A percentile compares a stretch with the other conserved stretches of the same genome.
Evolutionary conservation across 345 rosid genomes (phyloP).

Genomic region (Rubroshorea leprosula): DNA sequence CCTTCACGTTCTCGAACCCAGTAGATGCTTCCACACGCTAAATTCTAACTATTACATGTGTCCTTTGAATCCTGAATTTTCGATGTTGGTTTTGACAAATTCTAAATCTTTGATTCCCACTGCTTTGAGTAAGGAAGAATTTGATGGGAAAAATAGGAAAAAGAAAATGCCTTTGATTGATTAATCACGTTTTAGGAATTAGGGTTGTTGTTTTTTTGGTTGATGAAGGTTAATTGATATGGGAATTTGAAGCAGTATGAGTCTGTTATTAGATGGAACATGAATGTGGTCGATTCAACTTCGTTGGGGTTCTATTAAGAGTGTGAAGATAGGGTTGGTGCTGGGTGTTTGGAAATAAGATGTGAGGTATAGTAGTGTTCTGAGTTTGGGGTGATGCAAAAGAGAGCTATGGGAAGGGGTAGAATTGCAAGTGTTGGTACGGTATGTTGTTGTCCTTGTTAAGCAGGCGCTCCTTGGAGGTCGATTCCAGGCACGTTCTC

Average conservation of each 20-base stretch:
- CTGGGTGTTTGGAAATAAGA: background rate
- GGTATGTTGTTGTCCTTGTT: conserved; percentile 96
- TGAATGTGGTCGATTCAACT: conserved; percentile 4
- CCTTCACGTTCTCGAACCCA: conserved; percentile 37
- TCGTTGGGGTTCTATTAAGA: background rate
- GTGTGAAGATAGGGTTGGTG: background rate
- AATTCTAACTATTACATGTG: conserved; percentile 22
- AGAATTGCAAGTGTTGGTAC: conserved; percentile 41
- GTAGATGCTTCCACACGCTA: conserved; percentile 24
- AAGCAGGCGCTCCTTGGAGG: conserved; percentile 90
- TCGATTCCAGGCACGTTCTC: conserved; percentile 68
- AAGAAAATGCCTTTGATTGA: conserved; percentile 6
- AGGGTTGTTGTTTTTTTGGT: background rate
- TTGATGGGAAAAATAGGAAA: background rate
- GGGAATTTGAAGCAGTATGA: background rate
- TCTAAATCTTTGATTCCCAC: conserved; percentile 24
- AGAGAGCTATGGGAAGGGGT: conserved; percentile 65
- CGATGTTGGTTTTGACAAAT: conserved; percentile 32
- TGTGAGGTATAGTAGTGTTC: conserved; percentile 16
- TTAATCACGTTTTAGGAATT: conserved; percentile 7
- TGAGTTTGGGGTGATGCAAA: conserved; percentile 25
- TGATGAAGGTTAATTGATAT: background rate
- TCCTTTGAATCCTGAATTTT: conserved; percentile 20
- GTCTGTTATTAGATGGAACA: background rate
- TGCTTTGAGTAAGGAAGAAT: conserved; percentile 12